Base-by-base conservation (phyloP, 1,139 yeast genomes). In the Saccharomyces pastorianus region DNA sequence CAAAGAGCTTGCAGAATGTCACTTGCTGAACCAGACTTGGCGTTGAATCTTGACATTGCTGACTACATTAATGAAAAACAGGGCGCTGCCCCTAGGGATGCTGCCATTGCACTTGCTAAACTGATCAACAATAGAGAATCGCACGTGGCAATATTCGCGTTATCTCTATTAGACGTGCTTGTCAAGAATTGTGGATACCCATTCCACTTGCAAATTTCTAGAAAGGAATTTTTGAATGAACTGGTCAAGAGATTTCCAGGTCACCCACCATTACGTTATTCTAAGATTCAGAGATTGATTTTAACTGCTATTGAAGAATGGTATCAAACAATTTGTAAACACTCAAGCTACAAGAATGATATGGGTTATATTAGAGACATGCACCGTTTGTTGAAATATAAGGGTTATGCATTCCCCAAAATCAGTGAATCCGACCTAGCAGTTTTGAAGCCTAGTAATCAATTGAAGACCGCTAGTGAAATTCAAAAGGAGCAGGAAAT, bases 131-230 rank as follows among this genome's bases (percentile, higher is more conserved):
- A 85, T 62, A 77, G 87, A 62, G 91, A 87, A 62, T 82, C 91
- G 1, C 95, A 86, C 66, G 86, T 88, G 71, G 71, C 83, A 1
- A 71, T 79, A 46, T 75, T 80, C 55, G 83, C 84, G 0, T 62
- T 81, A 56, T 73, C 78, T 1, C 64, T 76, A 53, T 80, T 93
- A 61, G 98, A 93, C 67, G 88, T 88, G 58, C 77, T 93, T 64
- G 98, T 93, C 55, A 93, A 93, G 73, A 93, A 93, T 72, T 93
- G 99, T 74, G 98, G 98, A 2, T 93, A 91, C 69, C 97, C 98
- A 2, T 85, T 93, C 74, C 98, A 93, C 60, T 76, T 93, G 53
- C 98, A 93, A 72, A 87, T 93, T 54, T 87, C 96, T 13, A 80
- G 98, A 58, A 91, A 91, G 70, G 98, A 91, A 66, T 93, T 93